Evolutionary conservation across 2,329 filamentous ascomycete genomes (phyloP).

Genomic region (Venturia carpophila): DNA sequence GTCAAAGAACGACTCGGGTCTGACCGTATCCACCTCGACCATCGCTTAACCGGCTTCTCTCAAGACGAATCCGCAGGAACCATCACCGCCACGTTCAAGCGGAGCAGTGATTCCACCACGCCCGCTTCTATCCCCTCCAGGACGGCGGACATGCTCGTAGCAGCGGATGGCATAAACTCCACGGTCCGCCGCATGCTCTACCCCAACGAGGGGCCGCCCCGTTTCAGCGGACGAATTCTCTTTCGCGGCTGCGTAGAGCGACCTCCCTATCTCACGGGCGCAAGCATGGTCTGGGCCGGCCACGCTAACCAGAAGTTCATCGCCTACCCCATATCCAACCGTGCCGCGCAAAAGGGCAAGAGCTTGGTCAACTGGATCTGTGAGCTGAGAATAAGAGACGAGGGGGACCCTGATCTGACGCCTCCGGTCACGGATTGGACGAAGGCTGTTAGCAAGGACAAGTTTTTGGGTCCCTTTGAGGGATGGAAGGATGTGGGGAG

Average conservation of each 20-base stretch:
- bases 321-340: constrained; percentile 38
- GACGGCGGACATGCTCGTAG: constrained; percentile 33
- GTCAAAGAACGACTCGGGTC: constrained; percentile 36
- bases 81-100: constrained; percentile 35
- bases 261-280: constrained; percentile 36
- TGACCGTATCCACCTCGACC: constrained; percentile 34
- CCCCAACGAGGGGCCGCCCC: constrained; percentile 38
- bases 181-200: constrained; percentile 36
- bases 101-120: constrained; percentile 23
- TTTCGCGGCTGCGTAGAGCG: constrained; percentile 40
- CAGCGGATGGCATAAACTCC: constrained; percentile 41
- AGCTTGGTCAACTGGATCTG: constrained; percentile 43
- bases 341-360: constrained; percentile 30
- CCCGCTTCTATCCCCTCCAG: constrained; percentile 28
- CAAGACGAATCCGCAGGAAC: constrained; percentile 27
- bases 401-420: constrained; percentile 37
- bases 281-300: constrained; percentile 40
- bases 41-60: constrained; percentile 31
- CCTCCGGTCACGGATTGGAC: constrained; percentile 41
- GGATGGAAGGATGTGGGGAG: constrained; percentile 37
- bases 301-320: constrained; percentile 43
- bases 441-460: constrained; percentile 34
- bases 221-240: constrained; percentile 40
- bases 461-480: constrained; percentile 35
- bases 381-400: constrained; percentile 36